Conservation (phyloP, 371 early-diverging fungal species). For the Haplosporangium sp. region DNA sequence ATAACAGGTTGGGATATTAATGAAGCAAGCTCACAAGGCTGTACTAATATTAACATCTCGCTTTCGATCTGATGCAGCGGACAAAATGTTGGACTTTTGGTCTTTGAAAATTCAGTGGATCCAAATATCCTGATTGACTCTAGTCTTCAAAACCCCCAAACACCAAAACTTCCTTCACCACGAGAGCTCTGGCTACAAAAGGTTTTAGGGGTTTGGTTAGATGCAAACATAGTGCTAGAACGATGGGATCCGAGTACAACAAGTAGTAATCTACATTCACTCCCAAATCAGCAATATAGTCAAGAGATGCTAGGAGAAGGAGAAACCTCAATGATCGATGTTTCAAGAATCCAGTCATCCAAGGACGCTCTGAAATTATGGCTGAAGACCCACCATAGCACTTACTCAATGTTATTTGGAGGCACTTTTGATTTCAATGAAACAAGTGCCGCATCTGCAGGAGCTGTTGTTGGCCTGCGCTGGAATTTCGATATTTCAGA, state of each 20-base stretch:
- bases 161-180: conserved; percentile 4
- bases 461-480: conserved; percentile 23
- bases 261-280: no score
- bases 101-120: conserved; percentile 18
- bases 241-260: not conserved
- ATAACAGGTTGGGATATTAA: not conserved
- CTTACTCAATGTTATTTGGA: not conserved
- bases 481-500: conserved; percentile 14
- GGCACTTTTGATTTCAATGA: not conserved
- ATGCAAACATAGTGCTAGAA: conserved; percentile 9
- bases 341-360: not conserved
- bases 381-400: conserved; percentile 19
- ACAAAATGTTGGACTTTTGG: conserved; percentile 17
- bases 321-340: not conserved
- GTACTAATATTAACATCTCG: not conserved
- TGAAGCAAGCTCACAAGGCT: no score
- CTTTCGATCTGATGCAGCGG: conserved; percentile 9
- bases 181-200: conserved; percentile 31
- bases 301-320: not conserved
- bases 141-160: not conserved
- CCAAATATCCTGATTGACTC: not conserved
- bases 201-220: conserved; percentile 32
- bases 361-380: conserved; percentile 21
- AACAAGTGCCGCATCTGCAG: conserved; percentile 10
- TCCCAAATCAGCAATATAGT: not conserved